Percentiles rank a stretch among this genome's conserved stretches.
Conservation (phyloP, 1,284 basidiomycete genomes). For the Polyporus tsugae region DNA sequence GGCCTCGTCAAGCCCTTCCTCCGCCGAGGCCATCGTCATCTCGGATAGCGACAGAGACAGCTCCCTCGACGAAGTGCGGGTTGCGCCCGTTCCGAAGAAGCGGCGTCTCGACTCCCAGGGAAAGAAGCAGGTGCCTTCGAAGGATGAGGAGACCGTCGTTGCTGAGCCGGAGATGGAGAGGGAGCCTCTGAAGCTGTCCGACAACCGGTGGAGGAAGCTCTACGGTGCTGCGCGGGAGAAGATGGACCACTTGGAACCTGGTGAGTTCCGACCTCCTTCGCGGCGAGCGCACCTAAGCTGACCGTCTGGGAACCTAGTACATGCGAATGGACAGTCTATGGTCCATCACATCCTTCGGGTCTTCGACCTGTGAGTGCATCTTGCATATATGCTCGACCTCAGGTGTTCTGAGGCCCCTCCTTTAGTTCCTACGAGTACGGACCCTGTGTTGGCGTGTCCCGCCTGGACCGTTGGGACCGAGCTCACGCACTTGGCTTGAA, state of each 20-base stretch:
- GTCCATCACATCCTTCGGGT: constrained; percentile 79
- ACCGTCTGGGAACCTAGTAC: constrained; percentile 54
- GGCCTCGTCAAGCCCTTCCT: constrained; percentile 18
- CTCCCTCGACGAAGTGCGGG: constrained; percentile 16
- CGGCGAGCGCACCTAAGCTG: constrained; percentile 5
- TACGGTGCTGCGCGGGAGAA: constrained; percentile 56
- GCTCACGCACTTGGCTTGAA: constrained; percentile 83
- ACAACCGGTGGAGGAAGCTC: constrained; percentile 62
- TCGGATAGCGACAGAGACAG: constrained; percentile 21
- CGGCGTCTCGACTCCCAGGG: constrained; percentile 13
- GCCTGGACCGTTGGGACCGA: constrained; percentile 90
- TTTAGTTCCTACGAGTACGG: constrained; percentile 82
- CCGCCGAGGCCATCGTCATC: constrained; percentile 21
- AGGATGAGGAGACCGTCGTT: background rate
- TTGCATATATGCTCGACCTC: constrained; percentile 8
- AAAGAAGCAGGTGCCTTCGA: constrained; percentile 23
- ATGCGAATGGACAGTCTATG: constrained; percentile 66
- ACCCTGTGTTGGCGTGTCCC: constrained; percentile 84
- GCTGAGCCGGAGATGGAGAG: constrained; percentile 33
- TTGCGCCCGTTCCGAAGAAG: constrained; percentile 21
- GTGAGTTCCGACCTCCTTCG: constrained; percentile 51
- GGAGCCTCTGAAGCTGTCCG: constrained; percentile 47
- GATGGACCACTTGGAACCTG: constrained; percentile 64
- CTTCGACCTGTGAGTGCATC: constrained; percentile 73
- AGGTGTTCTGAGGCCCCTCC: constrained; percentile 8